These are phyloP conservation scores for Tolypocladium capitatum DNA, from an alignment of 2,329 filamentous ascomycete species.

Conservation along the genomic window DNA sequence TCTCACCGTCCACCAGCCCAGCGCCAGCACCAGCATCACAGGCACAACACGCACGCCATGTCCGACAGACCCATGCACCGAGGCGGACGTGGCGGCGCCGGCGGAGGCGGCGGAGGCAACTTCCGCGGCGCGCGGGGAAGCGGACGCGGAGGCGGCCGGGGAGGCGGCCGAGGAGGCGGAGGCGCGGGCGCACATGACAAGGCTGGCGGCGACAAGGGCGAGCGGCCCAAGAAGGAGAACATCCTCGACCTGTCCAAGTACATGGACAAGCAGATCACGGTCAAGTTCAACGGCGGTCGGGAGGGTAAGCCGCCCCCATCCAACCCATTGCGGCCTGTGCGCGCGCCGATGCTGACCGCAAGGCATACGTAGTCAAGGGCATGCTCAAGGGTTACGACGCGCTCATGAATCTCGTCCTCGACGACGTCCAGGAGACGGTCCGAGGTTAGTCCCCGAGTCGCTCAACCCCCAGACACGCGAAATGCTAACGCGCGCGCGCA, in stretches of 20 bases:
- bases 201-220: constrained; percentile 34
- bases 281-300: constrained; percentile 92
- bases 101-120: constrained; percentile 21
- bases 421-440: constrained; percentile 83
- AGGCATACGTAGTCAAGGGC: constrained; percentile 27
- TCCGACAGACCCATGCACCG: constrained; percentile 36
- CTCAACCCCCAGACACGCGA: neutral
- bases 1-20: neutral
- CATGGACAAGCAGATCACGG: constrained; percentile 88
- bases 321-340: constrained; percentile 20
- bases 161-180: constrained; percentile 34
- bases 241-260: constrained; percentile 93
- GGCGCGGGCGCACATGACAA: constrained; percentile 23
- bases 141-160: constrained; percentile 30
- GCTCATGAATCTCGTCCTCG: constrained; percentile 93
- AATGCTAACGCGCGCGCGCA: constrained; percentile 20
- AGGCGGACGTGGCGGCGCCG: constrained; percentile 21
- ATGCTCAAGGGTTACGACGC: constrained; percentile 92
- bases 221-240: constrained; percentile 94
- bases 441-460: constrained; percentile 45
- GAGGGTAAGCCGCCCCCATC: constrained; percentile 49
- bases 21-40: neutral
- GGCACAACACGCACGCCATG: constrained; percentile 19
- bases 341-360: neutral
- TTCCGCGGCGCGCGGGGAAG: constrained; percentile 31